Conservation (phyloP, 176 grass and related monocot genomes). For the Aegilops longissima region DNA sequence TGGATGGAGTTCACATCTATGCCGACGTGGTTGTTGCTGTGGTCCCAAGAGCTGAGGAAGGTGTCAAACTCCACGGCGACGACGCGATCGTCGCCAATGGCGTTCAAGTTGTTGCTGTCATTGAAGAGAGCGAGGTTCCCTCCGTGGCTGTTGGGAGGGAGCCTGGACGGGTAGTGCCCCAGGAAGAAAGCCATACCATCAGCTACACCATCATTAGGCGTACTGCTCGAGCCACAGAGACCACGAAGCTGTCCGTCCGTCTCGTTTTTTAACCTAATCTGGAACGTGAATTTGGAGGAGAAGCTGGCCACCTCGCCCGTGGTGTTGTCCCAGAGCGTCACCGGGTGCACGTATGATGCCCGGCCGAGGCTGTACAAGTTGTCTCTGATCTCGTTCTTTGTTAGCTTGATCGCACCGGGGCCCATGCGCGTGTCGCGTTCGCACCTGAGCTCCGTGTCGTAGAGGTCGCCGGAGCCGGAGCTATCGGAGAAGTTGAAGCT, state of each 20-base stretch:
- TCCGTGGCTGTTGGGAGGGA: background rate
- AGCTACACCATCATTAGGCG: slow-evolving; percentile 39
- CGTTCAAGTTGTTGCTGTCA: background rate
- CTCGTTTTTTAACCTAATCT: background rate
- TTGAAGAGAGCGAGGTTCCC: no score
- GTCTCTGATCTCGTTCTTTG: background rate
- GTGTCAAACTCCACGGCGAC: no score
- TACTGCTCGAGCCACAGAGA: background rate
- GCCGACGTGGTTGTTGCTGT: background rate
- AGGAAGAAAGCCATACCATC: background rate
- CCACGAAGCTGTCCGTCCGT: fast-evolving
- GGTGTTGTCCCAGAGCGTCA: no score
- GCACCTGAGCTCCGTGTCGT: no score
- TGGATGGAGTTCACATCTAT: no score
- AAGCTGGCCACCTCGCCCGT: no score
- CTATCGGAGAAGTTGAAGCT: slow-evolving; percentile 27
- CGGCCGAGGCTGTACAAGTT: background rate
- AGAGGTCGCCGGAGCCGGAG: background rate
- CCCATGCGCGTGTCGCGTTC: background rate
- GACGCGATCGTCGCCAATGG: background rate
- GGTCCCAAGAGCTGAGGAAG: background rate
- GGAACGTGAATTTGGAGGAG: slow-evolving; percentile 32
- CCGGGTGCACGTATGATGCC: background rate
- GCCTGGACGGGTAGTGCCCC: slow-evolving; percentile 17
- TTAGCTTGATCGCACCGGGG: background rate